Evolutionary conservation across 75 land plant species (phyloP).

Genomic region (Cryptomeria japonica): DNA sequence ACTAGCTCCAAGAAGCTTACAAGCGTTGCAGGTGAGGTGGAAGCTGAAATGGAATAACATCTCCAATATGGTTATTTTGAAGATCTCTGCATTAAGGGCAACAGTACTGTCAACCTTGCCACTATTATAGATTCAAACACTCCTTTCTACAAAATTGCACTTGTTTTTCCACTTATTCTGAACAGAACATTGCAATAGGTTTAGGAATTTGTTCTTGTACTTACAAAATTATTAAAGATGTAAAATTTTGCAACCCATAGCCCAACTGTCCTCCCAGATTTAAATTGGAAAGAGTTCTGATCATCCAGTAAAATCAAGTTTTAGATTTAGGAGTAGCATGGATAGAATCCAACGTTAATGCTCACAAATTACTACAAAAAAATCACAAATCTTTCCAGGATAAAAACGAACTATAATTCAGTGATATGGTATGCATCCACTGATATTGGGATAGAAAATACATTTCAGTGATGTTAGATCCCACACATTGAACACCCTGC

Average conservation of each 20-base stretch:
- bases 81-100: constrained; percentile 28
- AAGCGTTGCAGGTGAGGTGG: constrained; percentile 26
- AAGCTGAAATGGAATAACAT: constrained; percentile 30
- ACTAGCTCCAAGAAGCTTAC: background rate
- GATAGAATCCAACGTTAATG: background rate
- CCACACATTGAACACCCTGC: too few relatives aligned
- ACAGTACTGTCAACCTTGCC: background rate
- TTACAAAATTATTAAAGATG: constrained; percentile 2
- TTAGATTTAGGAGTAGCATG: background rate
- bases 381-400: too few relatives aligned
- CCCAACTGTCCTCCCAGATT: too few relatives aligned
- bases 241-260: too few relatives aligned
- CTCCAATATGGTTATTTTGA: constrained; percentile 25
- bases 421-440: too few relatives aligned
- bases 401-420: too few relatives aligned
- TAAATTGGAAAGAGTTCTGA: too few relatives aligned
- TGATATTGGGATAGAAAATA: too few relatives aligned
- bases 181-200: background rate
- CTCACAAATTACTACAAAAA: background rate
- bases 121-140: background rate
- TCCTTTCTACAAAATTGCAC: background rate
- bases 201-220: constrained; percentile 9
- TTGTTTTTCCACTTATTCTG: background rate
- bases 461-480: too few relatives aligned
- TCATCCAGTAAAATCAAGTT: background rate